phyloP scores from a whole-genome alignment of 352 stramenopile genomes.

The Plasmopara viticola region DNA sequence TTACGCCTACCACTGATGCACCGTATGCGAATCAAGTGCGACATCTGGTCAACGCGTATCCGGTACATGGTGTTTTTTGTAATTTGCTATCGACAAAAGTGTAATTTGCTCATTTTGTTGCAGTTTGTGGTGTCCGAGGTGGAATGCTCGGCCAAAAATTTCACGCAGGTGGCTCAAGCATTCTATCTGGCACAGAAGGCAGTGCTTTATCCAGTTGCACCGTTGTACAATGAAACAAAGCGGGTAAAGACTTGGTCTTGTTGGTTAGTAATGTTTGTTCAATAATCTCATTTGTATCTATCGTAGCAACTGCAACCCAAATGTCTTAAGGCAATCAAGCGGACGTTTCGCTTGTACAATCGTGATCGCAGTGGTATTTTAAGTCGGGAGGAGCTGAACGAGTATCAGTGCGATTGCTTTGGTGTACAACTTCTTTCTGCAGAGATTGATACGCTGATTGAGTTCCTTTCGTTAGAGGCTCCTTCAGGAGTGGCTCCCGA shows the following conservation, averaged over 20 bases:
- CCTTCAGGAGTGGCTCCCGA: conserved; percentile 62
- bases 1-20: conserved; percentile 48
- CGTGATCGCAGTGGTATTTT: conserved; percentile 73
- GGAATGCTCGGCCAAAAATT: conserved; percentile 85
- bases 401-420: conserved; percentile 87
- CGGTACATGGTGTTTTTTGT: conserved; percentile 26
- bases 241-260: conserved; percentile 29
- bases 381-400: conserved; percentile 81
- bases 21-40: conserved; percentile 68
- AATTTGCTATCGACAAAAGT: neutral
- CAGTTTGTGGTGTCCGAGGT: conserved; percentile 79
- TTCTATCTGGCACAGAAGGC: conserved; percentile 87
- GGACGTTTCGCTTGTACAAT: conserved; percentile 85
- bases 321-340: conserved; percentile 80
- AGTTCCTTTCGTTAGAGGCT: conserved; percentile 63
- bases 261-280: neutral
- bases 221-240: conserved; percentile 84
- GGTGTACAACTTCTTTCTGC: conserved; percentile 65
- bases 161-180: conserved; percentile 81
- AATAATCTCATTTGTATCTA: neutral
- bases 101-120: conserved; percentile 3
- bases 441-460: conserved; percentile 85
- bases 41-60: conserved; percentile 64
- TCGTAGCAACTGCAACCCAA: conserved; percentile 69
- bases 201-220: conserved; percentile 83